Base-by-base conservation (phyloP, 1,284 basidiomycete genomes). In the Apiotrichum porosum region DNA sequence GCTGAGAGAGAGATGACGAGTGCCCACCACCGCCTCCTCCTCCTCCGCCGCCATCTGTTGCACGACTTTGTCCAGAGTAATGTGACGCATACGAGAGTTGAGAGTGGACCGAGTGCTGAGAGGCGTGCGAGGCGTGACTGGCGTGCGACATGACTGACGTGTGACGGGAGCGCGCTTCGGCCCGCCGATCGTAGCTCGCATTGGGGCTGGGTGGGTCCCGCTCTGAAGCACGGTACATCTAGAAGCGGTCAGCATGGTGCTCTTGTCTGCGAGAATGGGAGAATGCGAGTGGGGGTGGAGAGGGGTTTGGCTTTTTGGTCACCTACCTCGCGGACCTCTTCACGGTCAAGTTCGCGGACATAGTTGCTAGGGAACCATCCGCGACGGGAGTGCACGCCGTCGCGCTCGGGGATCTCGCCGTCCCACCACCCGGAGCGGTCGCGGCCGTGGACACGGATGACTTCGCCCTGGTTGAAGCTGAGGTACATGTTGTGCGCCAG, bases 351-450 rank as follows among this genome's bases (percentile, higher is more conserved):
- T 49, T 68, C 61, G 26, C 60, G 53, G 10, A 76, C 73, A 56
- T 77, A 80, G 54, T 78, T 80, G 58, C 88, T 91, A n/a, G 94
- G 94, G 72, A 97, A 97, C 94, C 94, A 99, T n/a, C 95, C 95
- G 60, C 91, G 77, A 46, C 83, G 59, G 2, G 61, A 44, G 1
- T 65, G 64, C 5, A 21, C 22, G 13, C 39, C 42, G 34, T 41
- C 23, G 37, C 45, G 15, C n/a, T 24, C 19, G 10, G 23, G 12
- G 22, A 95, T 74, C 73, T 97, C 91, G 10, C 95, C 94, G 66
- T 98, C 93, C 94, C 94, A 97, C 95, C 95, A 98, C 0, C 94
- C 95, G 53, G 86, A 89, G 0, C 79, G 57, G 72, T 97, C 92
- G 56, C 84, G 81, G 63, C 88, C 89, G 48, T 89, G 78, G 23